Evolutionary conservation across 257 asterid genomes (phyloP).

Genomic region (Penstemon barbatus): DNA sequence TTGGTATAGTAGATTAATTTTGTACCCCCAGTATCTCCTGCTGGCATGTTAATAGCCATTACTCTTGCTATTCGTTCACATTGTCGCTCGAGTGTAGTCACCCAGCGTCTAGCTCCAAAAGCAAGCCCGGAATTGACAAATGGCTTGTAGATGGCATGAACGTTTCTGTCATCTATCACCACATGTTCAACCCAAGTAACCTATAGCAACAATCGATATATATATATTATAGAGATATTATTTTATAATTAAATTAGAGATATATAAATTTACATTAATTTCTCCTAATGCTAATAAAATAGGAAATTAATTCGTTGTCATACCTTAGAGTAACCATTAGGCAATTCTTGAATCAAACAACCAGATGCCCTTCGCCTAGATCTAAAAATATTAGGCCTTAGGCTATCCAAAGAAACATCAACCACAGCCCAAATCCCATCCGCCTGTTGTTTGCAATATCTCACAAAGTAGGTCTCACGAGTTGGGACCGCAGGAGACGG

Average conservation of each 20-base stretch:
- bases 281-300: background rate
- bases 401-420: constrained; percentile 71
- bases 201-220: constrained; percentile 22
- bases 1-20: too few species aligned
- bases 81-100: constrained; percentile 69
- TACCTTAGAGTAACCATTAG: constrained; percentile 86
- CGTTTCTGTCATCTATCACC: constrained; percentile 69
- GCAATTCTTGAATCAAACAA: constrained; percentile 76
- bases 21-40: constrained; percentile 69
- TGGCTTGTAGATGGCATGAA: constrained; percentile 58
- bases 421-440: constrained; percentile 84
- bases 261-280: background rate
- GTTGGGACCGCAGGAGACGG: constrained; percentile 82
- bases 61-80: constrained; percentile 74
- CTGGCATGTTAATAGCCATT: constrained; percentile 64
- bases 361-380: constrained; percentile 77
- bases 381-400: constrained; percentile 49
- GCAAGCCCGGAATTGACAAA: constrained; percentile 67
- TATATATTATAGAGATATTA: background rate
- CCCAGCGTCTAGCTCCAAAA: constrained; percentile 78
- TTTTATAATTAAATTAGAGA: too few species aligned
- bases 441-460: constrained; percentile 74
- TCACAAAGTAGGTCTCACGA: constrained; percentile 66
- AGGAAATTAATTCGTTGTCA: background rate
- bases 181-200: constrained; percentile 80